phyloP scores from a whole-genome alignment of 495 filamentous ascomycete genomes.

The Pyrenula massariospora region DNA sequence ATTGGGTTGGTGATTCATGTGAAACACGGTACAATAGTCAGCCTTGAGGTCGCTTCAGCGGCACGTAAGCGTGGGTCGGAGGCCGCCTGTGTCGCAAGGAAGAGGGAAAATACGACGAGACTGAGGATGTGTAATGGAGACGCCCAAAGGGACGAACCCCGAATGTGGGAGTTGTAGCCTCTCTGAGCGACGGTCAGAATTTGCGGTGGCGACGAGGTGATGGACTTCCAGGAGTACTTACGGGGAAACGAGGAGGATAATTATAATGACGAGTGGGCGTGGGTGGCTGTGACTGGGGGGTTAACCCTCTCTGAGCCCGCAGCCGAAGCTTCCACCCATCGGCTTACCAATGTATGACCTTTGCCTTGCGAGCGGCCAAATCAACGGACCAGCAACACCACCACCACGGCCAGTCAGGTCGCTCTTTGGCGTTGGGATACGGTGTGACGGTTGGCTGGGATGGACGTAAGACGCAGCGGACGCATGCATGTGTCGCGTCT shows the following conservation, averaged over 20 bases:
- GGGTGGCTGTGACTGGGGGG: too few relatives aligned
- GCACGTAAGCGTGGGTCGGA: too few relatives aligned
- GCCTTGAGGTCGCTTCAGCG: background rate
- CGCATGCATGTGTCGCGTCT: background rate
- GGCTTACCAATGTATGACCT: background rate
- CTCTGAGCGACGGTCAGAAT: background rate
- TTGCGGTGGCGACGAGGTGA: background rate
- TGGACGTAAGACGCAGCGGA: background rate
- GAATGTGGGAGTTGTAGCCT: background rate
- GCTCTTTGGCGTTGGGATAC: background rate
- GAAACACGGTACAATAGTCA: background rate
- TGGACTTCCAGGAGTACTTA: background rate
- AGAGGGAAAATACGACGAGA: too few relatives aligned
- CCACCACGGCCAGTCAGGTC: background rate
- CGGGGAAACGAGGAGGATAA: too few relatives aligned
- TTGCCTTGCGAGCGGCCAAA: background rate
- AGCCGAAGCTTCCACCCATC: too few relatives aligned
- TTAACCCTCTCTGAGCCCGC: too few relatives aligned
- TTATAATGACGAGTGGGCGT: too few relatives aligned
- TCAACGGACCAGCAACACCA: background rate
- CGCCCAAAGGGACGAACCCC: background rate
- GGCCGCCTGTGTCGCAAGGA: too few relatives aligned
- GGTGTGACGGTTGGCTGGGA: background rate
- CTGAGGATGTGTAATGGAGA: background rate
- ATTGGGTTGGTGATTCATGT: conserved; percentile 4